These are phyloP conservation scores for Cytauxzoon felis DNA, from an alignment of 169 alveolate species.

Conservation along the genomic window DNA sequence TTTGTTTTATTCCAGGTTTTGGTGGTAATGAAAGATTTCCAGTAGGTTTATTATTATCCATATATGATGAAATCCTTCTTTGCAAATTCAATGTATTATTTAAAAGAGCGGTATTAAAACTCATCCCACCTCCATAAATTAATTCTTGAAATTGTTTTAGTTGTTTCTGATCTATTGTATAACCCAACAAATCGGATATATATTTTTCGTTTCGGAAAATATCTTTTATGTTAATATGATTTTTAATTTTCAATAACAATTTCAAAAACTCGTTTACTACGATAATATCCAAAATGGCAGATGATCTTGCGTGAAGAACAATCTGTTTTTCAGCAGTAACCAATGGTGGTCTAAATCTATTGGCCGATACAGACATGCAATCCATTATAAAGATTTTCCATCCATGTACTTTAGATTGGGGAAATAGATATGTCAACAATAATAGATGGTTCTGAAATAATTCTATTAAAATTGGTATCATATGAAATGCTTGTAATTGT, in stretches of 20 bases:
- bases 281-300: conserved; percentile 69
- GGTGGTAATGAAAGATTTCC: conserved; percentile 61
- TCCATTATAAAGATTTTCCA: conserved; percentile 71
- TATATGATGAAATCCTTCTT: conserved; percentile 32
- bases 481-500: conserved; percentile 79
- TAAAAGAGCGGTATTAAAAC: conserved; percentile 54
- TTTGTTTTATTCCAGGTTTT: conserved; percentile 89
- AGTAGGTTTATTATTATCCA: conserved; percentile 49
- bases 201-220: conserved; percentile 36
- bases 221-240: conserved; percentile 55
- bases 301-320: conserved; percentile 65
- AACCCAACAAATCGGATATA: conserved; percentile 9
- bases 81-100: conserved; percentile 59
- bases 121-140: conserved; percentile 69
- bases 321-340: conserved; percentile 50
- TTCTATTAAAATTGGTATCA: conserved; percentile 70
- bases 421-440: conserved; percentile 69
- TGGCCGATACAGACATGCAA: conserved; percentile 79
- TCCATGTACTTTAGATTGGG: conserved; percentile 68
- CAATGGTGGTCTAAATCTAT: conserved; percentile 68
- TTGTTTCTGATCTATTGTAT: conserved; percentile 23
- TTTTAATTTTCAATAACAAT: conserved; percentile 58
- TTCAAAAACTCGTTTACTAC: conserved; percentile 67
- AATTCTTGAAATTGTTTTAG: conserved; percentile 62
- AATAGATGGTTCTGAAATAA: conserved; percentile 68